A percentile compares a stretch with the other conserved stretches of the same genome.
Evolutionary conservation across 192 early-diverging fungal species (phyloP).

Genomic region (Coemansia sp.): DNA sequence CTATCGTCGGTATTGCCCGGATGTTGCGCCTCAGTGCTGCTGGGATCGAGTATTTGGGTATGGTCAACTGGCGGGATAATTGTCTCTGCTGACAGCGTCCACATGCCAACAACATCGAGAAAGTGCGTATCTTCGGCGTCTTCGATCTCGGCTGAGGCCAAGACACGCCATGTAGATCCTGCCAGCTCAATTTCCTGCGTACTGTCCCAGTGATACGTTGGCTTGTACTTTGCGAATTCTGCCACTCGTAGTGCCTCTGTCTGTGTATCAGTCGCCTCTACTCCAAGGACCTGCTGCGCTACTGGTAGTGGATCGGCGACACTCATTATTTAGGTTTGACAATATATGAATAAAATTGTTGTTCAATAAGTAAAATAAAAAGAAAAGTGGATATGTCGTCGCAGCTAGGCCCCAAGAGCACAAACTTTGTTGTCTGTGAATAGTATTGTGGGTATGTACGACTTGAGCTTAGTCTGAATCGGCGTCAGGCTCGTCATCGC

Average conservation of each 20-base stretch:
- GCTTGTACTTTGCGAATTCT: constrained; percentile 50
- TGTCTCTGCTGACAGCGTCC: constrained; percentile 62
- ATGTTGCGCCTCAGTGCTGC: neutral
- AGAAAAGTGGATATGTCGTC: neutral
- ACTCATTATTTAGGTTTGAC: neutral
- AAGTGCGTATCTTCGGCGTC: constrained; percentile 42
- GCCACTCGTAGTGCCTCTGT: constrained; percentile 39
- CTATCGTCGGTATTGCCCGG: neutral
- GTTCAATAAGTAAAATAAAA: neutral
- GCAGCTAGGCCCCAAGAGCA: neutral
- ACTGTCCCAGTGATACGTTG: constrained; percentile 29
- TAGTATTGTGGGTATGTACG: constrained; percentile 2
- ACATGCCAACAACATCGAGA: constrained; percentile 55
- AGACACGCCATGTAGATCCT: constrained; percentile 26
- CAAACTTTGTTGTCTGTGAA: neutral
- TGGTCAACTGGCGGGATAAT: constrained; percentile 66
- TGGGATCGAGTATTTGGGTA: constrained; percentile 40
- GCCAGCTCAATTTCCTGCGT: constrained; percentile 11
- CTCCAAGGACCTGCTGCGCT: constrained; percentile 14
- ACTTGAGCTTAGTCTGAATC: constrained; percentile 1
- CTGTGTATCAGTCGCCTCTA: constrained; percentile 33
- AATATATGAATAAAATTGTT: neutral
- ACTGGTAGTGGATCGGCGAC: neutral
- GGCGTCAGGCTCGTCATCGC: constrained; percentile 5
- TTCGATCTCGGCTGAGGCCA: constrained; percentile 34